Base-by-base conservation (phyloP, 495 filamentous ascomycete species). In the Recurvomyces mirabilis region DNA sequence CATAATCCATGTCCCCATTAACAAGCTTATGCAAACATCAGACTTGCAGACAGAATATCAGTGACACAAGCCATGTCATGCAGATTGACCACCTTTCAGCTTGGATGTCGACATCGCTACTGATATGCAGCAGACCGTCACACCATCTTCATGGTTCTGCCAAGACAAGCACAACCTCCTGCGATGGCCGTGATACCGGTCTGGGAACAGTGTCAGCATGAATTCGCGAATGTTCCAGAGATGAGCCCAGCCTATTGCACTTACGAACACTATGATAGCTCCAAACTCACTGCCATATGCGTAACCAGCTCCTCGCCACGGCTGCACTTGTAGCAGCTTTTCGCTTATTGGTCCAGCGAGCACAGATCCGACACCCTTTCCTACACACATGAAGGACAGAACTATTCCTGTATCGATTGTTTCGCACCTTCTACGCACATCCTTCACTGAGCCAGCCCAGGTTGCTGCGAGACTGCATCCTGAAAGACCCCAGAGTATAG, bases 401-500 rank as follows among this genome's bases (percentile, higher is more conserved):
- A 83, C 64, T 62, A 81, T 67, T 2, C 72, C 70, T 1, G 73
- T 68, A 25, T 80, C 74, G 19, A 73, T 54, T 3, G 20, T 40
- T 14, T 40, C 28, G 23, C 37, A 25, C 11, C 20, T 18, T 2
- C 20, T 40, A 13, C 21, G 15, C 4, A 40, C 13, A 7, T 20
- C 37, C 9, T 21, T 39, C 1, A 42, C 51, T 19, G 41, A 55
- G 1, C 72, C 80, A 0, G 74, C 68, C 71, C 77, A 83, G 1
- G 73, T 77, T 0, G 66, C 66, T 1, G 68, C 71, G 44, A 73
- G 80, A 0, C 74, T 71, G 24, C 80, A 78, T 0, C 78, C 79
- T 49, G 81, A 84, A 43, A 84, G 66, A 3, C 82, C 82, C 59
- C 82, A 86, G 1, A 74, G 58, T 5, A 85, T 52, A 17, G 71